Evolutionary conservation across 2,329 filamentous ascomycete genomes (phyloP).

Genomic region (Triangularia verruculosa): DNA sequence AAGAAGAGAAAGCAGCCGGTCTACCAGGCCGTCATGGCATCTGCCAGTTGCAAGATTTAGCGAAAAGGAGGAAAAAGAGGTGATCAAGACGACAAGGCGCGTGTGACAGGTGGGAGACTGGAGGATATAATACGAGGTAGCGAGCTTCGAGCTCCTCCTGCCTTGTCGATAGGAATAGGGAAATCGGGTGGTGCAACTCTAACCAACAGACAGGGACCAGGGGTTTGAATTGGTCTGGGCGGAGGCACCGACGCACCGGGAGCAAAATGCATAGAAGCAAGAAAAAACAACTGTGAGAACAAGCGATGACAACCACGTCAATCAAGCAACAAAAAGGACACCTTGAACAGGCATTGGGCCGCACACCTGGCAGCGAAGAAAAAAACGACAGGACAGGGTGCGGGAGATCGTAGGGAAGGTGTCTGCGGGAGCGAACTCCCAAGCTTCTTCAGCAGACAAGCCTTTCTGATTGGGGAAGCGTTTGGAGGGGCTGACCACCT

Average conservation of each 20-base stretch:
- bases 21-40: constrained; percentile 12
- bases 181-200: not conserved
- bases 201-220: not conserved
- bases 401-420: constrained; percentile 16
- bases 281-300: constrained; percentile 8
- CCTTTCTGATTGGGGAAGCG: constrained; percentile 18
- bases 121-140: constrained; percentile 17
- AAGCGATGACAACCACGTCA: constrained; percentile 1
- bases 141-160: constrained; percentile 3
- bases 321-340: constrained; percentile 6
- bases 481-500: constrained; percentile 25
- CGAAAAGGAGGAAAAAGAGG: constrained; percentile 12
- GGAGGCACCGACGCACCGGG: constrained; percentile 6
- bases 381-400: constrained; percentile 13
- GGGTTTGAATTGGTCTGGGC: constrained; percentile 2
- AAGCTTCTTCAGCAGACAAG: constrained; percentile 2
- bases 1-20: not conserved
- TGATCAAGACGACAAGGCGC: constrained; percentile 14
- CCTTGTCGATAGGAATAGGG: constrained; percentile 6
- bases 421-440: not conserved
- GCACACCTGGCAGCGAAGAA: constrained; percentile 5
- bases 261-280: constrained; percentile 11
- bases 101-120: constrained; percentile 14
- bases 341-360: constrained; percentile 3
- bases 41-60: constrained; percentile 15